phyloP scores from a whole-genome alignment of 2,329 filamentous ascomycete species.

The Paraphaeosphaeria minitans region DNA sequence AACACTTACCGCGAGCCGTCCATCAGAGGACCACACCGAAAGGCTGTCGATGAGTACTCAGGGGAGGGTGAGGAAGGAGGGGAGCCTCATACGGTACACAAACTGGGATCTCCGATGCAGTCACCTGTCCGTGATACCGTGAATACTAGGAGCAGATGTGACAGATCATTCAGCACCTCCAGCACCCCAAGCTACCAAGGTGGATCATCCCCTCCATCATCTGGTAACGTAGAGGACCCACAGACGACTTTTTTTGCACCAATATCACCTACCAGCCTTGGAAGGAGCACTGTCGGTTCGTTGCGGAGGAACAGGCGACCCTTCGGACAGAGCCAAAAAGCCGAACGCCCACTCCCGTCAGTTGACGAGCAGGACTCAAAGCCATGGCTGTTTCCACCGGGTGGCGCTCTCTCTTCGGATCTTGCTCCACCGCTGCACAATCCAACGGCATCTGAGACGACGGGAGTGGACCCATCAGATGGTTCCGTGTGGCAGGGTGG shows the following conservation, averaged over 20 bases:
- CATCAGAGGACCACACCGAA: not conserved
- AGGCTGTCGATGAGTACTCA: not conserved
- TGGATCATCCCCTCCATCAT: not conserved
- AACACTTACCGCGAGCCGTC: not conserved
- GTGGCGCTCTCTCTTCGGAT: not conserved
- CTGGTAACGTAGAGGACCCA: not conserved
- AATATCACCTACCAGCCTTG: too few relatives aligned
- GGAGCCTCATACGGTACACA: not conserved
- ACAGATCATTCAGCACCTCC: not conserved
- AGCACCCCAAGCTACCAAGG: not conserved
- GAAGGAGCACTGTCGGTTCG: not conserved
- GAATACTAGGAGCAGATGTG: not conserved
- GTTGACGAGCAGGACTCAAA: not conserved
- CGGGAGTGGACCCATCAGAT: not conserved
- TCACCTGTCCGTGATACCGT: not conserved
- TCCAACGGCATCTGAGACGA: not conserved
- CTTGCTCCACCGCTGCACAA: not conserved
- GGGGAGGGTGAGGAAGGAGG: not conserved
- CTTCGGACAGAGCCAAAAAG: not conserved
- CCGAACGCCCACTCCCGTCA: not conserved
- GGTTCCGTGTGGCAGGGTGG: constrained; percentile 3
- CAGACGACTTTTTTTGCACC: not conserved
- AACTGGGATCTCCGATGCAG: constrained; percentile 2
- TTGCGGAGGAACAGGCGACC: not conserved
- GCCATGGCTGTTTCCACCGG: not conserved